phyloP scores from a whole-genome alignment of 2,329 filamentous ascomycete genomes.

The Bertia moriformis region DNA sequence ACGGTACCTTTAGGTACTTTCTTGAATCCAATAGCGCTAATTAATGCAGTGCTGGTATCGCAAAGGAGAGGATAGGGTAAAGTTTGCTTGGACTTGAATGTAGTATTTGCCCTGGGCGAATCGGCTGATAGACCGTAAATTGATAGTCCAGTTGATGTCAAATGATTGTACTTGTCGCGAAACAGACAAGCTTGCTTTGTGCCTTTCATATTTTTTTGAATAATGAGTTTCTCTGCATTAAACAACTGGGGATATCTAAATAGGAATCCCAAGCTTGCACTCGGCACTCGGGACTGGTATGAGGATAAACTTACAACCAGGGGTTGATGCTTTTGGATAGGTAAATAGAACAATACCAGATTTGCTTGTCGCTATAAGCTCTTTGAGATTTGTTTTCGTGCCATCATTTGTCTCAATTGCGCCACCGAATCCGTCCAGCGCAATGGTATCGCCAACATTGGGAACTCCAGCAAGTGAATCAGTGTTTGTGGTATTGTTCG shows the following conservation, averaged over 20 bases:
- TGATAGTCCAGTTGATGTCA: constrained; percentile 65
- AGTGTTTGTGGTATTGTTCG: no score
- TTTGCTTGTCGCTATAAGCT: constrained; percentile 70
- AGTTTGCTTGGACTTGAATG: constrained; percentile 81
- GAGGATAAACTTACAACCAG: constrained; percentile 62
- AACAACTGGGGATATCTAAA: no score
- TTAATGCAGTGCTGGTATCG: constrained; percentile 61
- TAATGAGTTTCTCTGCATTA: constrained; percentile 3
- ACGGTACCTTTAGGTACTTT: constrained; percentile 68
- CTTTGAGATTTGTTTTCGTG: constrained; percentile 62
- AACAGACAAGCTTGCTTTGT: constrained; percentile 89
- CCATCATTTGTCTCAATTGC: constrained; percentile 79
- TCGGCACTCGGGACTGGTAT: no score
- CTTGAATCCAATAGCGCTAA: constrained; percentile 76
- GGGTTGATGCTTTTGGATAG: constrained; percentile 87
- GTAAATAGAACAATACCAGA: constrained; percentile 83
- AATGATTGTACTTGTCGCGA: constrained; percentile 65
- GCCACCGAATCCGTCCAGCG: constrained; percentile 45
- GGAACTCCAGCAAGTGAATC: no score
- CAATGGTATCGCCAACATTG: constrained; percentile 37
- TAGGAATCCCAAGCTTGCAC: no score
- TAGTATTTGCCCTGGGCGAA: constrained; percentile 79
- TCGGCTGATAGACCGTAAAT: constrained; percentile 87
- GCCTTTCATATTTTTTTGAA: no score
- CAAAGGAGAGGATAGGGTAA: constrained; percentile 80